These are phyloP conservation scores for Chrysanthemum makinoi DNA, from an alignment of 129 eudicot genomes.

Conservation along the genomic window DNA sequence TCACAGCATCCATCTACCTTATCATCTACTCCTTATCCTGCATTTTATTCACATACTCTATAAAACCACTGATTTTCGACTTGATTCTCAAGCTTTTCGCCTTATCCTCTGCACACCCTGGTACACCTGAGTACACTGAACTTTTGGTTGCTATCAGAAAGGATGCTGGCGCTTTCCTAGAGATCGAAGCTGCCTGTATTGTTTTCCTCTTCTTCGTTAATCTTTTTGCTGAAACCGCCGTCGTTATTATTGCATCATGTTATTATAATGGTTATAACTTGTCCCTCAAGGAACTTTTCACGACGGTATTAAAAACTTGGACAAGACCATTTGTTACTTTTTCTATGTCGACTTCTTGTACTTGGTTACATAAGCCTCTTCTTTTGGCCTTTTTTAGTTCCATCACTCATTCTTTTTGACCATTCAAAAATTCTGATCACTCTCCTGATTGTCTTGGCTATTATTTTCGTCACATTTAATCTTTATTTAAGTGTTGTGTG, in stretches of 20 bases:
- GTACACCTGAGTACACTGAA: conserved; percentile 20
- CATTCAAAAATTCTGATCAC: conserved; percentile 10
- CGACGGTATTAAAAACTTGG: conserved; percentile 31
- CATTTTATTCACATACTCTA: conserved; percentile 20
- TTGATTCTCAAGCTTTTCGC: neutral
- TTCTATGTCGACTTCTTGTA: conserved; percentile 27
- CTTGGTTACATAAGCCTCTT: conserved; percentile 26
- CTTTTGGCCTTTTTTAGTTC: conserved; percentile 22
- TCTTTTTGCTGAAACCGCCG: conserved; percentile 19
- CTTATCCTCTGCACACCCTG: conserved; percentile 10
- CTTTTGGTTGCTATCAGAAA: conserved; percentile 25
- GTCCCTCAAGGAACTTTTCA: conserved; percentile 34
- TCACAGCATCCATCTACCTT: conserved; percentile 21
- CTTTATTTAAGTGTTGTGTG: conserved; percentile 37
- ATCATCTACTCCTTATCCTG: conserved; percentile 27
- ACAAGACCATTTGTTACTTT: conserved; percentile 36
- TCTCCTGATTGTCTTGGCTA: neutral
- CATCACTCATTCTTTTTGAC: conserved; percentile 25
- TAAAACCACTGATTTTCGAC: neutral
- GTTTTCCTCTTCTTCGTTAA: conserved; percentile 19
- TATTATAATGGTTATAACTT: conserved; percentile 24
- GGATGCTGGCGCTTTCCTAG: conserved; percentile 27
- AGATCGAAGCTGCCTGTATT: conserved; percentile 14
- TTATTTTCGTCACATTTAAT: conserved; percentile 3
- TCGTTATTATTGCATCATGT: conserved; percentile 24